Percentiles rank a stretch among this genome's conserved stretches.
phyloP scores from a whole-genome alignment of 2,329 filamentous ascomycete genomes.

The Pestalotiopsis fici region DNA sequence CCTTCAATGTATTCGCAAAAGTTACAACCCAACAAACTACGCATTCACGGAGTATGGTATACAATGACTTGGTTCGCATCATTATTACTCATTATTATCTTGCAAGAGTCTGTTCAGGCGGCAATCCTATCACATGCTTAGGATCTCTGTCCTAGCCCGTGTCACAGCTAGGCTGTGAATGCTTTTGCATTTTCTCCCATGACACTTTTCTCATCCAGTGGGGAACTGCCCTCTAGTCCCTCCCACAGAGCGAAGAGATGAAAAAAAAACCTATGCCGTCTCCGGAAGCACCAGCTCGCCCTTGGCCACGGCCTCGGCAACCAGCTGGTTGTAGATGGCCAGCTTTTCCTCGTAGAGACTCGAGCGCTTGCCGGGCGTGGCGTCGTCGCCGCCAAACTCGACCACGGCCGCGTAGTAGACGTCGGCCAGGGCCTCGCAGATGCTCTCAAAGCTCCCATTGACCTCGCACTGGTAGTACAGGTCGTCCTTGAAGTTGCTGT shows the following conservation, averaged over 20 bases:
- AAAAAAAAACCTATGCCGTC: background rate
- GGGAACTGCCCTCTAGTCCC: too few species aligned
- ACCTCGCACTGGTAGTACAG: slow-evolving; percentile 37
- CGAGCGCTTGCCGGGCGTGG: background rate
- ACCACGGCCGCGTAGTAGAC: slow-evolving; percentile 41
- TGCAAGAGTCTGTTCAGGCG: too few species aligned
- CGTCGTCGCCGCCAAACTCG: slow-evolving; percentile 28
- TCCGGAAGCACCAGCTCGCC: background rate
- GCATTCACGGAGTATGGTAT: too few species aligned
- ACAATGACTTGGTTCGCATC: too few species aligned
- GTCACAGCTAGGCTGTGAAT: too few species aligned
- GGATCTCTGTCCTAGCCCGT: too few species aligned
- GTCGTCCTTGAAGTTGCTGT: slow-evolving; percentile 49
- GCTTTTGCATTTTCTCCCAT: too few species aligned
- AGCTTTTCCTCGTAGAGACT: slow-evolving; percentile 3
- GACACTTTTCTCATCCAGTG: too few species aligned
- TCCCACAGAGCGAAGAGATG: background rate
- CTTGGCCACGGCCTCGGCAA: background rate
- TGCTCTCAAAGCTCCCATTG: slow-evolving; percentile 10
- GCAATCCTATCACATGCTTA: too few species aligned
- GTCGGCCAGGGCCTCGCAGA: slow-evolving; percentile 37
- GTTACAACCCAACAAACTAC: too few species aligned
- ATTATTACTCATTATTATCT: too few species aligned
- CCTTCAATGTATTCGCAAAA: too few species aligned
- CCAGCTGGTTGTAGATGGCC: slow-evolving; percentile 2